Evolutionary conservation across 75 land plant species (phyloP), one percentile per base, ranked within the genome.

Genomic region (Azolla pinnata): DNA sequence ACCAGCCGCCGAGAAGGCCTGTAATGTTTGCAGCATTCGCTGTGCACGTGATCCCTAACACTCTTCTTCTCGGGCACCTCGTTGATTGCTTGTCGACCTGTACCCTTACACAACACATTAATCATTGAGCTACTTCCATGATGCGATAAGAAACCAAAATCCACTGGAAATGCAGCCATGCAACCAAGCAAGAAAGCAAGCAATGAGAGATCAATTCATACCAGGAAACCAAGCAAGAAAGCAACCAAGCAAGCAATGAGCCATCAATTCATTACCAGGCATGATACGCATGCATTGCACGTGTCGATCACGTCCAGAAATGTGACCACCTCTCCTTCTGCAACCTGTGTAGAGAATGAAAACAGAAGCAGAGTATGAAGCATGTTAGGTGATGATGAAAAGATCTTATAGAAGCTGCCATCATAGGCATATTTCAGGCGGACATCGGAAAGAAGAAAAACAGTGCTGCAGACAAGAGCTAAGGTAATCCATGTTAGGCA

Each of bases 71-170:
- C 10, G 78, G 66, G 44, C 79, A 76, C 30, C 79, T 54, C 7
- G 79, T 76, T 55, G 79, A 34, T 42, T 76, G 77, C 29, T 76
- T 76, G 64, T 76, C 79, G 50, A 76, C 79, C 79, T 76, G 65
- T 31, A n/a, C n/a, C n/a, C n/a, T n/a, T n/a, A n/a, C n/a, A n/a
- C n/a, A n/a, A n/a, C n/a, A n/a, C n/a, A n/a, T n/a, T n/a, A n/a
- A n/a, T n/a, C n/a, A n/a, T n/a, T n/a, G n/a, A n/a, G n/a, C n/a
- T n/a, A n/a, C n/a, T n/a, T n/a, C n/a, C n/a, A n/a, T n/a, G n/a
- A n/a, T n/a, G n/a, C n/a, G n/a, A n/a, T n/a, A n/a, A n/a, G n/a
- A n/a, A n/a, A n/a, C n/a, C n/a, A n/a, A n/a, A n/a, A n/a, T n/a
- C n/a, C 12, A 35, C 40, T 35, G 40, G 10, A 35, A 12, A 35